Evolutionary conservation across 1,284 basidiomycete genomes (phyloP).

Genomic region (Ustilago bromivora): DNA sequence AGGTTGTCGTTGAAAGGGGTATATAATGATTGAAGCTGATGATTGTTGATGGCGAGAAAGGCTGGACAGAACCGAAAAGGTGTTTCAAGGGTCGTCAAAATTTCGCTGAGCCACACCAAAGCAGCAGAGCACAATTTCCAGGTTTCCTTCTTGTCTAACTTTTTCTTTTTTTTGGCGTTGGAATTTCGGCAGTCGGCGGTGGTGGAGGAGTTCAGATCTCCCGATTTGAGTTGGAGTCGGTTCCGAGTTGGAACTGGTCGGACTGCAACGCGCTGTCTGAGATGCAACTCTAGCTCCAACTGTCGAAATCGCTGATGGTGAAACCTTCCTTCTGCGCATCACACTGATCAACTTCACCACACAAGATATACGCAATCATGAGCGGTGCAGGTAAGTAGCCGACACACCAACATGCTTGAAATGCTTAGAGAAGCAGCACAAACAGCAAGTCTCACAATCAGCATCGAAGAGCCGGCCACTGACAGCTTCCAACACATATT

Average conservation of each 20-base stretch:
- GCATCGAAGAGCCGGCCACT: conserved; percentile 1
- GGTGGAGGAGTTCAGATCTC: conserved; percentile 27
- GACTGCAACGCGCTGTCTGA: conserved; percentile 18
- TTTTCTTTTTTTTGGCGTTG: not conserved
- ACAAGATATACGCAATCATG: conserved; percentile 27
- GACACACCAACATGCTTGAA: not conserved
- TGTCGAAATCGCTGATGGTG: not conserved
- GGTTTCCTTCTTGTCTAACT: conserved; percentile 1
- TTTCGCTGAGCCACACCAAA: conserved; percentile 25
- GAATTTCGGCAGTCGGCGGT: not conserved
- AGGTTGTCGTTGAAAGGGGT: conserved; percentile 4
- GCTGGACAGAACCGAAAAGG: not conserved
- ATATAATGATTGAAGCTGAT: conserved; percentile 13
- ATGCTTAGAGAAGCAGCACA: not conserved
- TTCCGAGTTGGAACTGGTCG: conserved; percentile 32
- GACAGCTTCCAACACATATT: conserved; percentile 2
- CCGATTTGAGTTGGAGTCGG: conserved; percentile 36
- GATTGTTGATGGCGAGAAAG: not conserved
- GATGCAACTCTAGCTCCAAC: conserved; percentile 1
- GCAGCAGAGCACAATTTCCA: not conserved
- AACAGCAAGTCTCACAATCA: not conserved
- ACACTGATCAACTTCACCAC: conserved; percentile 29
- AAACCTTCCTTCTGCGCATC: conserved; percentile 4
- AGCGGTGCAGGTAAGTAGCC: conserved; percentile 46
- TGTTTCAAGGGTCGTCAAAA: conserved; percentile 27